phyloP scores from a whole-genome alignment of 2,329 filamentous ascomycete species.

The Alternaria longipes region DNA sequence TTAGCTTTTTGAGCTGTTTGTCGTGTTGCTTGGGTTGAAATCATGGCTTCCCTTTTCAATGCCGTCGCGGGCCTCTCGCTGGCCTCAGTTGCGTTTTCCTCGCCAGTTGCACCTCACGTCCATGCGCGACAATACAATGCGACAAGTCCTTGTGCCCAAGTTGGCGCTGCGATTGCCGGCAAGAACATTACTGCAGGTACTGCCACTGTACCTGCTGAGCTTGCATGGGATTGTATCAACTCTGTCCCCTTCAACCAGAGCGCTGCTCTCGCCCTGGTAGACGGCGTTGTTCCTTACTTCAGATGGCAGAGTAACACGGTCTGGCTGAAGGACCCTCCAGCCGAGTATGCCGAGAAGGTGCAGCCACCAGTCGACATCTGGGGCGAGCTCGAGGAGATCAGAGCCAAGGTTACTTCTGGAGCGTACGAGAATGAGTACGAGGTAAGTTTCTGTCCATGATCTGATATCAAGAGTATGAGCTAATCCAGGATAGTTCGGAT shows the following conservation, averaged over 20 bases:
- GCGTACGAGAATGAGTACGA: constrained; percentile 55
- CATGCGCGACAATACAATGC: constrained; percentile 39
- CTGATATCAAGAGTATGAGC: neutral
- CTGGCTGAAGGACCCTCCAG: constrained; percentile 57
- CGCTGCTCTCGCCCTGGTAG: constrained; percentile 52
- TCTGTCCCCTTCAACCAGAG: constrained; percentile 57
- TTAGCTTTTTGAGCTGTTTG: neutral
- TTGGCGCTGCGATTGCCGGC: constrained; percentile 39
- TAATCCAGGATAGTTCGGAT: constrained; percentile 40
- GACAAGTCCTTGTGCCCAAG: constrained; percentile 45
- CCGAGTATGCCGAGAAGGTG: constrained; percentile 57
- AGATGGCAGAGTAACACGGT: constrained; percentile 58
- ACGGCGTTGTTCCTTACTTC: constrained; percentile 57
- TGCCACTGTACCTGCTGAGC: constrained; percentile 54
- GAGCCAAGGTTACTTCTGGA: constrained; percentile 48
- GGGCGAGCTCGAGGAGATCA: constrained; percentile 51
- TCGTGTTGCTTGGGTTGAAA: constrained; percentile 10
- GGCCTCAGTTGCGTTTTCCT: constrained; percentile 38
- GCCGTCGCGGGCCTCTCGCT: constrained; percentile 37
- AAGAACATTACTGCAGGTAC: constrained; percentile 34
- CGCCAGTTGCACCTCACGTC: constrained; percentile 33
- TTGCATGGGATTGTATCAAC: constrained; percentile 59
- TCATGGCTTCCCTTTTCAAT: constrained; percentile 38
- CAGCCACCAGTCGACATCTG: constrained; percentile 56
- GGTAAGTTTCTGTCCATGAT: constrained; percentile 24